phyloP scores from a whole-genome alignment of 257 asterid species.

The Scutellaria barbata region DNA sequence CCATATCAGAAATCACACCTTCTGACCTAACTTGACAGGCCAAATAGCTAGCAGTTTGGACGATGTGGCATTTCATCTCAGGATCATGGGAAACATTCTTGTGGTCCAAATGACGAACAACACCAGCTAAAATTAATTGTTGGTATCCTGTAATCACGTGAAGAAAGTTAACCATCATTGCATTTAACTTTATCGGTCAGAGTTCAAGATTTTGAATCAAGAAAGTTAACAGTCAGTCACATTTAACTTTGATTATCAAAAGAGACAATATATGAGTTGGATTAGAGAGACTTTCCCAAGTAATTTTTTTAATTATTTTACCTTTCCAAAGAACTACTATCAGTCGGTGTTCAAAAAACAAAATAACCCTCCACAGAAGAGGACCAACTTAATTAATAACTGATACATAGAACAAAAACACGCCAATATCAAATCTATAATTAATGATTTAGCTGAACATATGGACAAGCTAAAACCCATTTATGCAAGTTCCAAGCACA shows the following conservation, averaged over 20 bases:
- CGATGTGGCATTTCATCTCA: slow-evolving; percentile 66
- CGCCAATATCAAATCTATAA: slow-evolving; percentile 1
- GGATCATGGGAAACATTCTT: slow-evolving; percentile 83
- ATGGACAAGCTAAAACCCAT: not conserved
- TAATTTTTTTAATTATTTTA: too few species aligned
- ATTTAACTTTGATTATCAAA: too few species aligned
- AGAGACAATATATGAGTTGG: too few species aligned
- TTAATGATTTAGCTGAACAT: not conserved
- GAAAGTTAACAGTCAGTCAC: too few species aligned
- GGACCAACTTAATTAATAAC: not conserved
- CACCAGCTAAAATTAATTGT: slow-evolving; percentile 72
- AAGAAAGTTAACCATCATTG: too few species aligned
- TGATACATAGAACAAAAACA: not conserved
- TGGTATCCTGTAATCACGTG: slow-evolving; percentile 60
- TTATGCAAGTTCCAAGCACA: not conserved
- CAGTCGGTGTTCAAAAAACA: too few species aligned
- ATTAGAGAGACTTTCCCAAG: too few species aligned
- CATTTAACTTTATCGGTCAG: too few species aligned
- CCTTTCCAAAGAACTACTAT: too few species aligned
- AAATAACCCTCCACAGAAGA: not conserved
- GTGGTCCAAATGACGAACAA: slow-evolving; percentile 94
- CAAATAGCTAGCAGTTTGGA: slow-evolving; percentile 79
- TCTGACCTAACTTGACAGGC: slow-evolving; percentile 76
- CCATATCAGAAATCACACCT: slow-evolving; percentile 70
- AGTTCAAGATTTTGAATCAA: not conserved